Evolutionary conservation across 2,329 filamentous ascomycete species (phyloP), one percentile per base, ranked within the genome.

Genomic region (Herpomyces periplanetae): DNA sequence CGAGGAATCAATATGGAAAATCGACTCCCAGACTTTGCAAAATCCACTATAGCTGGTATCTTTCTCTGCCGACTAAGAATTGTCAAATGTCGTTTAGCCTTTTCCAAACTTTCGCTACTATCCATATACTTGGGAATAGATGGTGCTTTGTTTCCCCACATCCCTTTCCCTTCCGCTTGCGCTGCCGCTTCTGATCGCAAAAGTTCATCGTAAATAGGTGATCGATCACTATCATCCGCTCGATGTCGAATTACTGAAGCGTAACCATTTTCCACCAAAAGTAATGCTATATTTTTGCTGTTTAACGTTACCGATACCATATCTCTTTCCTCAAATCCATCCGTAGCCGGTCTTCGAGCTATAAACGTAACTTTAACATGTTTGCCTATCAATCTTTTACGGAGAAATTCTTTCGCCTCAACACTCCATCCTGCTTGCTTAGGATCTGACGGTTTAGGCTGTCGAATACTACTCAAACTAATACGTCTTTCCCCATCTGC

Each of bases 341-440:
- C 75, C 2, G 50, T 62, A 2, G 69, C 71, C 16, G 75, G 62
- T 40, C 80, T 73, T 37, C 68, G 69, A 22, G 80, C 80, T 34
- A 96, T 73, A 23, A 87, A 57, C 20, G 53, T 62, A 22, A 88
- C 56, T 36, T 63, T 66, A 27, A 91, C 69, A 28, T 87, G 68
- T 47, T 96, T 96, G 24, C 73, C 80, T 32, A 96, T 96, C 13
- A 88, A 40, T 37, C 61, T 69, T 48, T 87, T 87, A 21, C 80
- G 60, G 26, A 91, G 39, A 34, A 75, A 91, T 36, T 96, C 80
- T 45, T 96, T 96, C 13, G 80, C 75, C 34, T 88, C 75, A 6
- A 80, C 64, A 28, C 58, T 53, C 45, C 75, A 96, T 0, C 71
- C 69, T 15, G 66, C 52, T 39, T 91, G 75, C 22, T 68, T 62